Percentiles rank a stretch among this genome's conserved stretches.
phyloP scores from a whole-genome alignment of 306 rosid species.

The Astragalus glycyphyllos region DNA sequence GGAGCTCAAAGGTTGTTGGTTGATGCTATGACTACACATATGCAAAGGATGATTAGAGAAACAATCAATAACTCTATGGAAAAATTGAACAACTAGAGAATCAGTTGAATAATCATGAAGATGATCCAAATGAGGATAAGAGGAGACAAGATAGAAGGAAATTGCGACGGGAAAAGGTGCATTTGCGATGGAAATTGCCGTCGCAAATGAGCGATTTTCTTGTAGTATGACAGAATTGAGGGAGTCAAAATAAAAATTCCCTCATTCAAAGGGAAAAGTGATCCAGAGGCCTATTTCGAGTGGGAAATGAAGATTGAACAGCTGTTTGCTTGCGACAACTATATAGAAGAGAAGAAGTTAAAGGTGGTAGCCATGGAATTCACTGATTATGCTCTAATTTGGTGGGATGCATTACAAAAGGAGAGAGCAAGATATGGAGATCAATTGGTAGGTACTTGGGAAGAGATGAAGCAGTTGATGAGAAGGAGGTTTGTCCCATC shows the following conservation, averaged over 20 bases:
- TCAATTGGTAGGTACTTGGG: not conserved
- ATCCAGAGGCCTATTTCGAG: no score
- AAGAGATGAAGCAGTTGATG: not conserved
- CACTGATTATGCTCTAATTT: not conserved
- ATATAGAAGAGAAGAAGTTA: not conserved
- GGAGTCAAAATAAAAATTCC: no score
- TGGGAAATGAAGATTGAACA: not conserved
- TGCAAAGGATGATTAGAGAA: not conserved
- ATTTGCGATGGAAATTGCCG: no score
- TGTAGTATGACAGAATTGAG: no score
- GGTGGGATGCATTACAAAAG: not conserved
- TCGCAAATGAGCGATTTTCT: no score
- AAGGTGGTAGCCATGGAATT: not conserved
- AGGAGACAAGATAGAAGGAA: not conserved
- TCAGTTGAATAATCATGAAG: not conserved
- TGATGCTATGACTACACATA: not conserved
- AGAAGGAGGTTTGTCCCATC: not conserved
- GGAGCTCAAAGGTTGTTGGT: no score
- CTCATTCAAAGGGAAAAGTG: no score
- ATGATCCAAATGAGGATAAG: not conserved
- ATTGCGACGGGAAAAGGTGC: no score
- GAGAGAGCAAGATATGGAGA: not conserved
- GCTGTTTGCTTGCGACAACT: not conserved
- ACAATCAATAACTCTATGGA: not conserved
- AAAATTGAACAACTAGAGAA: not conserved